Evolutionary conservation across 805 yeast species (phyloP).

Genomic region (Grigorovia transvaalensis): DNA sequence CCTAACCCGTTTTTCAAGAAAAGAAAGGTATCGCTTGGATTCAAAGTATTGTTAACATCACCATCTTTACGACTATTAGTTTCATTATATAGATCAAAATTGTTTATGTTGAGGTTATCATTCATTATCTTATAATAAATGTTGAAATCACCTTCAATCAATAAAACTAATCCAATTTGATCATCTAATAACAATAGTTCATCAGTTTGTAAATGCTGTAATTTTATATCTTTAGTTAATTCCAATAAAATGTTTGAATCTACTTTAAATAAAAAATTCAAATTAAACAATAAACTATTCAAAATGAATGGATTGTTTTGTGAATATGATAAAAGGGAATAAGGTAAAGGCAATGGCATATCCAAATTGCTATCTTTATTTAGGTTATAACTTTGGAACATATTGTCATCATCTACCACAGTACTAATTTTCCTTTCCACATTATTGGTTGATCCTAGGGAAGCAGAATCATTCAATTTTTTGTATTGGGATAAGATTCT

Average conservation of each 20-base stretch:
- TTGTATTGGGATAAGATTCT: slow-evolving; percentile 20
- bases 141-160: slow-evolving; percentile 83
- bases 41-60: background rate
- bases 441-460: background rate
- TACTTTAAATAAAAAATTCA: background rate
- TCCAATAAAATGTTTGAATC: slow-evolving; percentile 32
- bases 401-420: slow-evolving; percentile 2
- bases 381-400: background rate
- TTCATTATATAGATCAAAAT: slow-evolving; percentile 5
- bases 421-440: slow-evolving; percentile 1
- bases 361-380: background rate
- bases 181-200: slow-evolving; percentile 69
- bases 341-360: background rate
- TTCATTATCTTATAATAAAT: slow-evolving; percentile 51
- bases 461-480: background rate
- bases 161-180: slow-evolving; percentile 77
- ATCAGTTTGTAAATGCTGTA: slow-evolving; percentile 67
- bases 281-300: background rate
- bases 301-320: background rate
- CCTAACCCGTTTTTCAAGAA: slow-evolving; percentile 20
- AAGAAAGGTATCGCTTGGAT: slow-evolving; percentile 8
- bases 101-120: slow-evolving; percentile 4
- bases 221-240: slow-evolving; percentile 81
- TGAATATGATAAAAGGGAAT: background rate
- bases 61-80: slow-evolving; percentile 1